A percentile compares a stretch with the other conserved stretches of the same genome.
Conservation (phyloP, 306 rosid genomes). For the Arachis hypogaea region DNA sequence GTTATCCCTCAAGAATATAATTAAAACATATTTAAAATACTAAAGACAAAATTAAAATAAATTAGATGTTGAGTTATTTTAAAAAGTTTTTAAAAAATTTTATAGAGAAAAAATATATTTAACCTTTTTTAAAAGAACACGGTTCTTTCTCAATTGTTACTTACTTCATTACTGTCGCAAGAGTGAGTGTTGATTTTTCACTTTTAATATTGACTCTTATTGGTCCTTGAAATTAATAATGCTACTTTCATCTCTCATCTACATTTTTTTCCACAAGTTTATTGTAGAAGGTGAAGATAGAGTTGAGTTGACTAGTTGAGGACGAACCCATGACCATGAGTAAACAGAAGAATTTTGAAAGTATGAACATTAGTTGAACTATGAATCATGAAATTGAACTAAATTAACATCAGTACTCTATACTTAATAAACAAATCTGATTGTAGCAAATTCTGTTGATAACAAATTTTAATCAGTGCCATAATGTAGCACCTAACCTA, state of each 20-base stretch:
- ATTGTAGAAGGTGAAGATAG: constrained; percentile 10
- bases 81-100: too few relatives aligned
- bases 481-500: constrained; percentile 31
- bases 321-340: neutral
- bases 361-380: constrained; percentile 32
- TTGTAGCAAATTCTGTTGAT: constrained; percentile 11
- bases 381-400: constrained; percentile 37
- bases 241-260: neutral
- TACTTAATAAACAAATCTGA: constrained; percentile 32
- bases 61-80: too few relatives aligned
- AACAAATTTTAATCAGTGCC: neutral
- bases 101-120: too few relatives aligned
- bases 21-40: too few relatives aligned
- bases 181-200: neutral
- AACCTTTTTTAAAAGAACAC: too few relatives aligned
- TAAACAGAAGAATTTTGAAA: constrained; percentile 24
- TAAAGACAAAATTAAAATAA: too few relatives aligned
- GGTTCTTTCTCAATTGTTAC: neutral
- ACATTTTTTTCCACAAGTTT: neutral
- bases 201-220: neutral
- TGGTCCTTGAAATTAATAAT: constrained; percentile 16
- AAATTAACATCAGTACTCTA: constrained; percentile 35
- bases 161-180: neutral
- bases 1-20: too few relatives aligned
- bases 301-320: neutral